phyloP scores from a whole-genome alignment of 1,284 basidiomycete genomes.

The Garcileccinum viscosum region DNA sequence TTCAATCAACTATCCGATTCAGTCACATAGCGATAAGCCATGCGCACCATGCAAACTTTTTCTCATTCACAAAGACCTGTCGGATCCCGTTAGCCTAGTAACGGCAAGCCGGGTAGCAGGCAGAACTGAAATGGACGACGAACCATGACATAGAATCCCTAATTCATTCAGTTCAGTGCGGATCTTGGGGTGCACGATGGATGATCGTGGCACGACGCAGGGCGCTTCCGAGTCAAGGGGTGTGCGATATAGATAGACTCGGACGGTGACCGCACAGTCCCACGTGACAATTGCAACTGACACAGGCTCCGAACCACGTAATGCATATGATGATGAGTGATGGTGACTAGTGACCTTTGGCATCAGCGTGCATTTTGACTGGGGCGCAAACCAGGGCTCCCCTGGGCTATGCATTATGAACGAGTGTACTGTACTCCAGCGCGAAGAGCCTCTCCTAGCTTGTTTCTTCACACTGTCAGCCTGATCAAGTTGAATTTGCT shows the following conservation, averaged over 20 bases:
- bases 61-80: constrained; percentile 78
- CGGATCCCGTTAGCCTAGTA: background rate
- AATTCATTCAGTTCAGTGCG: constrained; percentile 22
- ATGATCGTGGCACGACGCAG: background rate
- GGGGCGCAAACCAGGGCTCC: background rate
- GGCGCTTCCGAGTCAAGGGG: background rate
- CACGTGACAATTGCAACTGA: background rate
- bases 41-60: constrained; percentile 82
- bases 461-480: background rate
- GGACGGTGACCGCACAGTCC: background rate
- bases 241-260: background rate
- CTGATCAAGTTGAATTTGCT: too few relatives aligned
- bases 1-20: constrained; percentile 2
- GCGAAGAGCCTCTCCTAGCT: background rate
- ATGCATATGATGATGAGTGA: too few relatives aligned
- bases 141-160: constrained; percentile 26
- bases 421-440: background rate
- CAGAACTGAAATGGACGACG: constrained; percentile 8
- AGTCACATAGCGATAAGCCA: background rate
- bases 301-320: too few relatives aligned
- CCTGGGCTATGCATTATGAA: too few relatives aligned
- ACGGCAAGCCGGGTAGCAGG: background rate
- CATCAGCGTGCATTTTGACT: background rate
- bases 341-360: too few relatives aligned
- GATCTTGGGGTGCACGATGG: background rate